phyloP scores from a whole-genome alignment of 2,329 filamentous ascomycete species.

The Sporothrix sp. region DNA sequence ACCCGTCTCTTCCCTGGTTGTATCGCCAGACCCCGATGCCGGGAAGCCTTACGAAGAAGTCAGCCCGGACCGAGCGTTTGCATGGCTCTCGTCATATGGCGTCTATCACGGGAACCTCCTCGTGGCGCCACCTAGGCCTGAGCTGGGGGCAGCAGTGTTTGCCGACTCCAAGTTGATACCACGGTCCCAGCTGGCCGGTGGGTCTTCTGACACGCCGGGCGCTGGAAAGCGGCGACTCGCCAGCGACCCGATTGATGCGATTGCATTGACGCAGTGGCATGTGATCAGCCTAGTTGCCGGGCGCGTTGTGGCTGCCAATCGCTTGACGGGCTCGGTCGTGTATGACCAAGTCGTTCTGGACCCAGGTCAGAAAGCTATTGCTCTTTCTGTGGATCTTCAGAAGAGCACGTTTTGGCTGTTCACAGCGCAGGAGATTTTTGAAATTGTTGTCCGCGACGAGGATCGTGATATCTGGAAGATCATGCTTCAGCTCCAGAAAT shows the following conservation, averaged over 20 bases:
- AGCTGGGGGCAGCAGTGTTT: constrained; percentile 66
- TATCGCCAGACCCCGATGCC: constrained; percentile 64
- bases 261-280: constrained; percentile 89
- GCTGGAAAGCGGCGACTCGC: constrained; percentile 52
- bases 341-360: constrained; percentile 84
- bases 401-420: constrained; percentile 98
- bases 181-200: constrained; percentile 59
- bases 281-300: constrained; percentile 75
- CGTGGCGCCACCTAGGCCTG: constrained; percentile 47
- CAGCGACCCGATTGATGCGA: constrained; percentile 65
- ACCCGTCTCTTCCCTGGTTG: constrained; percentile 51
- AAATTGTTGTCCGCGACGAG: constrained; percentile 84
- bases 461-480: constrained; percentile 92
- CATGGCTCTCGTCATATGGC: constrained; percentile 82
- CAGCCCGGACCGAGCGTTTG: constrained; percentile 63
- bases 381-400: constrained; percentile 77
- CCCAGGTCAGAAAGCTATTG: constrained; percentile 67
- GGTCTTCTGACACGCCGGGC: constrained; percentile 47
- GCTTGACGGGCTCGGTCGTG: constrained; percentile 73
- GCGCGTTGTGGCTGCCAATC: constrained; percentile 74
- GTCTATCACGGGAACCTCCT: constrained; percentile 78
- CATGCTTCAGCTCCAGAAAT: constrained; percentile 76
- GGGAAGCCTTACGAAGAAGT: constrained; percentile 43
- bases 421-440: constrained; percentile 81
- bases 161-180: constrained; percentile 69